These are phyloP conservation scores for Discostella stelligera DNA, from an alignment of 352 stramenopile genomes.

Conservation along the genomic window DNA sequence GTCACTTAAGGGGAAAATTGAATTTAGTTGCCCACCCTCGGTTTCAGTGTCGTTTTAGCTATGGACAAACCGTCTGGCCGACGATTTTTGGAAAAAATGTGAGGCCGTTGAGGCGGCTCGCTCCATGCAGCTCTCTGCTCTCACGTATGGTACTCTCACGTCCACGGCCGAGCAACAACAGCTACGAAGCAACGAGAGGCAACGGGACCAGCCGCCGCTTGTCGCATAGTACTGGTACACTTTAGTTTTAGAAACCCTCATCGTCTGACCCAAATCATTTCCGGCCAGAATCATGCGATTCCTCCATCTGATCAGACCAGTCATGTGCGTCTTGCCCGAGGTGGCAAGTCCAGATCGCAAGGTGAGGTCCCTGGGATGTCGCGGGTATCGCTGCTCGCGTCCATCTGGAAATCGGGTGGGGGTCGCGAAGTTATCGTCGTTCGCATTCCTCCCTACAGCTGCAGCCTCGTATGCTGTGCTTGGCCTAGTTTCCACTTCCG, in stretches of 20 bases:
- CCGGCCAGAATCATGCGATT: constrained; percentile 88
- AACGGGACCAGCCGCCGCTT: too few species aligned
- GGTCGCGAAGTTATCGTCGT: too few species aligned
- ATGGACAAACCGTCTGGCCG: not conserved
- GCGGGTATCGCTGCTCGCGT: not conserved
- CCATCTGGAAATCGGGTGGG: not conserved
- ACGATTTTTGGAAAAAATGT: not conserved
- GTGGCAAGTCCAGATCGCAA: constrained; percentile 89
- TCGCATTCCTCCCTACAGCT: too few species aligned
- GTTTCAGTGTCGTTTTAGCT: not conserved
- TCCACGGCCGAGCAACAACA: too few species aligned
- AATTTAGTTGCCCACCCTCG: not conserved
- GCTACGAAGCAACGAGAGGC: not conserved
- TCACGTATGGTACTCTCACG: too few species aligned
- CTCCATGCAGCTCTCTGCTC: too few species aligned
- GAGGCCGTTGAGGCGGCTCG: not conserved
- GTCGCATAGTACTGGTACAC: too few species aligned
- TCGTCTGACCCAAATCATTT: not conserved
- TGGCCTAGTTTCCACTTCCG: too few species aligned
- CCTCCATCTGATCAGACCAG: constrained; percentile 96
- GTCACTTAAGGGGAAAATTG: not conserved
- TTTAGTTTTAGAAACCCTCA: not conserved
- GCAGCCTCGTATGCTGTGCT: too few species aligned
- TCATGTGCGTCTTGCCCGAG: constrained; percentile 98
- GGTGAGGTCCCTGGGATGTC: constrained; percentile 9